Evolutionary conservation across 2,329 filamentous ascomycete species (phyloP), one percentile per base, ranked within the genome.

Genomic region (Verticillium albo-atrum): DNA sequence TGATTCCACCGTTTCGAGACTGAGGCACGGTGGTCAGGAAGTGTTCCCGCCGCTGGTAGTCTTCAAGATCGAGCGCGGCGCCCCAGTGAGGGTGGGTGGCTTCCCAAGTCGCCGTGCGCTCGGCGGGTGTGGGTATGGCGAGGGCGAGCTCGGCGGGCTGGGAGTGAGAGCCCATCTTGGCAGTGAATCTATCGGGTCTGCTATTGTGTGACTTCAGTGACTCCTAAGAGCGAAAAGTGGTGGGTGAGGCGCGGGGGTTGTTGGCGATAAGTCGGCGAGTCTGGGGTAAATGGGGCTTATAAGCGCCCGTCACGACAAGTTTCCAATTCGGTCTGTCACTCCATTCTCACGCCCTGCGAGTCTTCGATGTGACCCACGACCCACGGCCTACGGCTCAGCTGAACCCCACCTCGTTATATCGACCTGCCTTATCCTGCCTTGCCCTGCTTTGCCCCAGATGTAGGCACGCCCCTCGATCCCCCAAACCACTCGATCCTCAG

Each of bases 21-120:
- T 90, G 76, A 6, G 86, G 82, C 0, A 85, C 79, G 2, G 79
- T 82, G 10, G 79, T 77, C 10, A 90, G 77, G 68, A 82, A 81
- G 17, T 71, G 70, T 68, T 89, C 88, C 52, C 88, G 82, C 51
- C 78, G 71, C 42, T 90, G 72, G 68, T 90, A 91, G 37, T 79
- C 76, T 1, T 81, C 67, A 5, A 80, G 68, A 4, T 77, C 74
- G 3, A 90, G 77, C 1, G 84, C 78, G 47, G 77, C 77, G 12
- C 83, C 84, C 88, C 88, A 91, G 65, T 78, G 78, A 25, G 73
- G 67, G 57, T 83, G 79, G 42, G 83, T 87, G 53, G 79, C 74
- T 6, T 73, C 75, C 83, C 84, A 89, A 57, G 81, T 84, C 55
- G 72, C 73, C 23, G 68, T 63, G 61, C 79, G 80, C 69, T 91